Evolutionary conservation across 345 rosid genomes (phyloP).

Genomic region (Syzygium aqueum): DNA sequence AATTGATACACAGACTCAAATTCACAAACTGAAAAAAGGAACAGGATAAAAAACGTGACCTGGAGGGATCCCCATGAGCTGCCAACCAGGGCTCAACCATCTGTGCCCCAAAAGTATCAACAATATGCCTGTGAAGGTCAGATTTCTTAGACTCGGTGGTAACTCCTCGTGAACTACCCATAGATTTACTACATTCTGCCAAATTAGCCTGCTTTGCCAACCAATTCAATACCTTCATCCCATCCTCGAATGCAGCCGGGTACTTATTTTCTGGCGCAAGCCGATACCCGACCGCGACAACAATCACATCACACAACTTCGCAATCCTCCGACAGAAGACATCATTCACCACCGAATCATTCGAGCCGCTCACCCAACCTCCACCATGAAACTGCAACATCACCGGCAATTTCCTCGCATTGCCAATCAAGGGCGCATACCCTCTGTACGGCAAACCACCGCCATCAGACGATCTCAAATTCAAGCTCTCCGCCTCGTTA

Average conservation of each 20-base stretch:
- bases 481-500: conserved; percentile 25
- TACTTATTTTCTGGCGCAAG: conserved; percentile 83
- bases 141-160: conserved; percentile 59
- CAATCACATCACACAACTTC: conserved; percentile 73
- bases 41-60: conserved; percentile 28
- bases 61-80: conserved; percentile 87
- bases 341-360: conserved; percentile 87
- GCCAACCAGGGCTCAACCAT: conserved; percentile 98
- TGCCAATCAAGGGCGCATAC: conserved; percentile 43
- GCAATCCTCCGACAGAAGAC: conserved; percentile 68
- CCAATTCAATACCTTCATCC: conserved; percentile 78
- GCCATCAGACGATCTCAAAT: conserved; percentile 27
- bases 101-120: conserved; percentile 75
- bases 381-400: conserved; percentile 95
- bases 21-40: not conserved
- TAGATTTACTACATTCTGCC: conserved; percentile 71
- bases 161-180: conserved; percentile 35
- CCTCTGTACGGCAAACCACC: conserved; percentile 47
- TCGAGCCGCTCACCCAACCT: conserved; percentile 93
- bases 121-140: conserved; percentile 54
- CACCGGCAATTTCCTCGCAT: conserved; percentile 50
- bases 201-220: conserved; percentile 93
- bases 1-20: not conserved
- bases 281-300: conserved; percentile 88
- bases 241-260: conserved; percentile 88